Evolutionary conservation across 2,329 filamentous ascomycete genomes (phyloP).

Genomic region (Ascochyta fabae): DNA sequence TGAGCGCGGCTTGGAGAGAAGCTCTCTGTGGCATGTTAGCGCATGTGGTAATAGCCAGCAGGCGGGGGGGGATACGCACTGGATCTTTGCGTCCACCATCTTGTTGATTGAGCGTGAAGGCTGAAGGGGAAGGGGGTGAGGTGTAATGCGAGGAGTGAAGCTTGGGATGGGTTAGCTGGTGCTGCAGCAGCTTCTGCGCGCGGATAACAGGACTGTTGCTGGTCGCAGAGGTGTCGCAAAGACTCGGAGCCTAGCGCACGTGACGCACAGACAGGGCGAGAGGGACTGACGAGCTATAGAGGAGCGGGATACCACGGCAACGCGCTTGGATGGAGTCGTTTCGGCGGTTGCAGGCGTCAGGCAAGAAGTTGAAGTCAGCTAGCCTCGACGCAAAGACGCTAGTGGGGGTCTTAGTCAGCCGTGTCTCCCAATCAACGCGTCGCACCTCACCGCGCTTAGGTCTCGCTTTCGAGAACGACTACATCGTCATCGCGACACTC

Average conservation of each 20-base stretch:
- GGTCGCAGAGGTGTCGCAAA: slow-evolving; percentile 17
- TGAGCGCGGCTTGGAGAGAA: slow-evolving; percentile 84
- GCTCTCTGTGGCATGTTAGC: slow-evolving; percentile 68
- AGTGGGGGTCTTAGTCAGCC: slow-evolving; percentile 6
- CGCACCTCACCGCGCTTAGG: slow-evolving; percentile 28
- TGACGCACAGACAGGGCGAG: slow-evolving; percentile 29
- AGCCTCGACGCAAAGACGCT: slow-evolving; percentile 8
- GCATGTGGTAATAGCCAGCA: background rate
- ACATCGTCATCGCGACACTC: slow-evolving; percentile 13
- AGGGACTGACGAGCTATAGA: slow-evolving; percentile 28
- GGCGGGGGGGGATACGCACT: slow-evolving; percentile 40
- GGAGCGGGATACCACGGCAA: slow-evolving; percentile 37
- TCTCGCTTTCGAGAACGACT: slow-evolving; percentile 18
- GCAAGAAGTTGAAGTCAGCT: slow-evolving; percentile 34
- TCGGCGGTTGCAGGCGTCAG: slow-evolving; percentile 28
- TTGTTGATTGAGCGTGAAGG: slow-evolving; percentile 8
- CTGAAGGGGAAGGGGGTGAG: background rate
- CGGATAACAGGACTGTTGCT: slow-evolving; percentile 17
- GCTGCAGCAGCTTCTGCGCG: slow-evolving; percentile 28
- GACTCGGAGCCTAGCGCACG: slow-evolving; percentile 19
- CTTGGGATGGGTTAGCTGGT: slow-evolving; percentile 29
- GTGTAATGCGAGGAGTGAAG: slow-evolving; percentile 5
- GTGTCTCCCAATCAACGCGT: slow-evolving; percentile 35
- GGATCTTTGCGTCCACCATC: slow-evolving; percentile 53
- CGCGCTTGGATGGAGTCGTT: slow-evolving; percentile 35